These are phyloP conservation scores for Tremellales sp. DNA, from an alignment of 1,284 basidiomycete species.

Conservation along the genomic window DNA sequence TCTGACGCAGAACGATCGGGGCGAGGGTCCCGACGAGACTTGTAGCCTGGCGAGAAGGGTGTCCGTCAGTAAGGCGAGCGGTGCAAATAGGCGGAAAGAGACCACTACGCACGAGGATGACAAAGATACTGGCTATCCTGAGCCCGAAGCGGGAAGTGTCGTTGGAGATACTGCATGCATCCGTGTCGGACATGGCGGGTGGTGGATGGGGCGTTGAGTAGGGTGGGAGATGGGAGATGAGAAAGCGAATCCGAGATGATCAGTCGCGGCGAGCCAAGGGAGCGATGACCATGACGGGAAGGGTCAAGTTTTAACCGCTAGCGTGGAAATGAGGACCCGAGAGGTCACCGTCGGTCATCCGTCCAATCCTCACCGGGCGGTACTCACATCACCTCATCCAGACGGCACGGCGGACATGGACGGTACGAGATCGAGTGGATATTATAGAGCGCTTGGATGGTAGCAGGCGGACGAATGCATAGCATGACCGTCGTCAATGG, in stretches of 20 bases:
- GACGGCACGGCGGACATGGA: too few species aligned
- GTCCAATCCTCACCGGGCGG: too few species aligned
- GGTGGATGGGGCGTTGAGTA: not conserved
- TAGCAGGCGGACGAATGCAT: too few species aligned
- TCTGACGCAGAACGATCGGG: slow-evolving; percentile 69
- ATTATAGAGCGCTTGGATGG: too few species aligned
- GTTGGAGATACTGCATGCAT: slow-evolving; percentile 24
- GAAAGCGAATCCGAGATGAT: not conserved
- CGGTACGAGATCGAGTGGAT: too few species aligned
- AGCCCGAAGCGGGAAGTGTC: slow-evolving; percentile 44
- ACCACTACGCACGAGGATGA: slow-evolving; percentile 59
- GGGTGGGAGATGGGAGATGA: not conserved
- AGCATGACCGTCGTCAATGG: too few species aligned
- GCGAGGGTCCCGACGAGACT: slow-evolving; percentile 72
- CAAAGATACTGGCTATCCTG: slow-evolving; percentile 80
- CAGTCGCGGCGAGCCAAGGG: too few species aligned
- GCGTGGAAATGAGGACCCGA: too few species aligned
- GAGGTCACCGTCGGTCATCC: too few species aligned
- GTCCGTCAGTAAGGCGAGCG: not conserved
- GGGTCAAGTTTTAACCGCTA: too few species aligned
- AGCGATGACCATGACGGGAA: too few species aligned
- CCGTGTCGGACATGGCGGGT: slow-evolving; percentile 11
- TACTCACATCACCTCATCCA: too few species aligned
- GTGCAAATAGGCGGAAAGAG: slow-evolving; percentile 4
- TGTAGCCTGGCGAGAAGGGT: slow-evolving; percentile 42